Percentiles rank a stretch among this genome's conserved stretches.
Conservation (phyloP, 805 yeast species). For the Candida namnaoensis region DNA sequence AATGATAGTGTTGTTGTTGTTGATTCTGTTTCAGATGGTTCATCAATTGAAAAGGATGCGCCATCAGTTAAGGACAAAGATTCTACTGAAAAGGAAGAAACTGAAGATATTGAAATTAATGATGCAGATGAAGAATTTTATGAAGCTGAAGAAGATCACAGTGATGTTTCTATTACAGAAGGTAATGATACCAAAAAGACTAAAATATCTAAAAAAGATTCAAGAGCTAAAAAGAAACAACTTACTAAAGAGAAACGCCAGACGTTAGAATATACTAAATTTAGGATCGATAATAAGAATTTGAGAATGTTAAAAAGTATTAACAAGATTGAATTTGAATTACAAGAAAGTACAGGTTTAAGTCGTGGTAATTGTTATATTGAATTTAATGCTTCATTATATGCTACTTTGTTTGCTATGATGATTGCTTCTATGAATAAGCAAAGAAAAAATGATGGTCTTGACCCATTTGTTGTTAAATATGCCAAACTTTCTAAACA, state of each 20-base stretch:
- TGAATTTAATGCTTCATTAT: slow-evolving; percentile 4
- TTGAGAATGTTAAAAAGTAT: slow-evolving; percentile 3
- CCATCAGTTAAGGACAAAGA: too few relatives aligned
- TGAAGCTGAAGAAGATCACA: too few relatives aligned
- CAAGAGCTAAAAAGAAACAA: not conserved
- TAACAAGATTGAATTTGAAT: slow-evolving; percentile 4
- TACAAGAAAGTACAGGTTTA: slow-evolving; percentile 9
- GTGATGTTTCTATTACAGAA: too few relatives aligned
- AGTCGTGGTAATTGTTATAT: slow-evolving; percentile 11
- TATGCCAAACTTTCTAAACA: slow-evolving; percentile 8
- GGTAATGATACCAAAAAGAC: too few relatives aligned
- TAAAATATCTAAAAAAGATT: not conserved
- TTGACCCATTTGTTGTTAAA: slow-evolving; percentile 2
- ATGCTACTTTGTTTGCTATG: slow-evolving; percentile 9
- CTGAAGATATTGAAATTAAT: too few relatives aligned
- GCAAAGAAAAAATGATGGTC: too few relatives aligned
- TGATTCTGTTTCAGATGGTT: too few relatives aligned
- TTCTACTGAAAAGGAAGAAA: too few relatives aligned
- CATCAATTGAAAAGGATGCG: too few relatives aligned
- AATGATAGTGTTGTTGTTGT: too few relatives aligned
- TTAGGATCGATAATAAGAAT: slow-evolving; percentile 2
- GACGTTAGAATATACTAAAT: slow-evolving; percentile 1
- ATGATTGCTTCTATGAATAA: slow-evolving; percentile 7
- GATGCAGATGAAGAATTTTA: too few relatives aligned
- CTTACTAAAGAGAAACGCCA: not conserved